A percentile compares a stretch with the other conserved stretches of the same genome.
Evolutionary conservation across 176 grass and related monocot genomes (phyloP).

Genomic region (Poa pratensis): DNA sequence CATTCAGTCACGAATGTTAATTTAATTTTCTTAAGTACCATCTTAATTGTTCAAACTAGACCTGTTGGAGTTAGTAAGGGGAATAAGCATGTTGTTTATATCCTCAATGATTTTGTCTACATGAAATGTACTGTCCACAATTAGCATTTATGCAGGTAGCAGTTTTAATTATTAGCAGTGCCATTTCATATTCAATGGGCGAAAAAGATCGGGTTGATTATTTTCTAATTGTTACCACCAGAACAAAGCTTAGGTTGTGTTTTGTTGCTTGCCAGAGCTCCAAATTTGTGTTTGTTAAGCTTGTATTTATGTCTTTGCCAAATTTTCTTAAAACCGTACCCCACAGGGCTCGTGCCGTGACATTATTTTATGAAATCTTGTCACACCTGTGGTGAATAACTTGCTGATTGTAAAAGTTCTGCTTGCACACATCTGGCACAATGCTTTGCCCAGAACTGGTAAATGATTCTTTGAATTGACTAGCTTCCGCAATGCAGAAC

Average conservation of each 20-base stretch:
- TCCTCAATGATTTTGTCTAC: background rate
- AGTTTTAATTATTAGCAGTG: background rate
- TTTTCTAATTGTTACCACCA: background rate
- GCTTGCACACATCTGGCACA: background rate
- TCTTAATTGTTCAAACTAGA: background rate
- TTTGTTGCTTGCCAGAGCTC: background rate
- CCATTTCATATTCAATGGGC: background rate
- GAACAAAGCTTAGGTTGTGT: background rate
- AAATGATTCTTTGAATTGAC: slow-evolving; percentile 2
- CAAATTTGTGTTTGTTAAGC: background rate
- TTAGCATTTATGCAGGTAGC: background rate
- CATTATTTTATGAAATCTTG: background rate
- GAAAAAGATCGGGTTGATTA: background rate
- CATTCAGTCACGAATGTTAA: background rate
- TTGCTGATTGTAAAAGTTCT: background rate
- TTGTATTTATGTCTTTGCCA: background rate
- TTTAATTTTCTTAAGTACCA: background rate
- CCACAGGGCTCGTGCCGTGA: too few species aligned
- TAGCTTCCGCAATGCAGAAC: background rate
- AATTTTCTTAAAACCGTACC: background rate
- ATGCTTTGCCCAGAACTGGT: background rate
- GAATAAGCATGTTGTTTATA: background rate
- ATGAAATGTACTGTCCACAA: background rate
- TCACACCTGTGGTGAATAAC: background rate
- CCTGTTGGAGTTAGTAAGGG: background rate